Percentiles rank a stretch among this genome's conserved stretches.
Evolutionary conservation across 202 grass and related monocot species (phyloP).

Genomic region (Schoenoplectus tabernaemontani): DNA sequence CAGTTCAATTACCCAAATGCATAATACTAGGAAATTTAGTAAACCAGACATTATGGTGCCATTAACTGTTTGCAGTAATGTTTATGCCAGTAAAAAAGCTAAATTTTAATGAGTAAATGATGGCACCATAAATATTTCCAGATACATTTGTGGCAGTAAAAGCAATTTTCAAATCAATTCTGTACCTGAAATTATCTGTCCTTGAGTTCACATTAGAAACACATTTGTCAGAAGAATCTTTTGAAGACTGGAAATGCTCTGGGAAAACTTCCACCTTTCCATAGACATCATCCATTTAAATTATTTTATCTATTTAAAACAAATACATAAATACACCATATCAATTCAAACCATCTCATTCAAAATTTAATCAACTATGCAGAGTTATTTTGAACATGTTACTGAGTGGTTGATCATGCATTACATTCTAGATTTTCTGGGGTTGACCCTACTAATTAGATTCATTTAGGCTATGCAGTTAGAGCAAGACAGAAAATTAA

Average conservation of each 20-base stretch:
- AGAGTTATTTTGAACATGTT: neutral
- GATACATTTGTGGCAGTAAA: neutral
- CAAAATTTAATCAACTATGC: neutral
- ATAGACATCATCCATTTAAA: constrained; percentile 81
- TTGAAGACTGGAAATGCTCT: constrained; percentile 48
- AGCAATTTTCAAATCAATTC: constrained; percentile 4
- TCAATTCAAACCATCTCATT: neutral
- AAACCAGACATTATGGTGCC: neutral
- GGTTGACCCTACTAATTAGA: too few relatives aligned
- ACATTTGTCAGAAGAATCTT: constrained; percentile 35
- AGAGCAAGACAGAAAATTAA: neutral
- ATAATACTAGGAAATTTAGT: neutral
- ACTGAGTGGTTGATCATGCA: neutral
- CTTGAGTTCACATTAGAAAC: constrained; percentile 38
- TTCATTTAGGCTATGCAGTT: too few relatives aligned
- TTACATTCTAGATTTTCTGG: neutral
- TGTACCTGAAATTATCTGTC: constrained; percentile 56
- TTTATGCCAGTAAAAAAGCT: neutral
- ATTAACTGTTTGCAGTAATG: neutral
- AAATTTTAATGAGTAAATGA: neutral
- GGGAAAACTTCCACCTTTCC: constrained; percentile 78
- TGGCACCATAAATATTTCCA: neutral
- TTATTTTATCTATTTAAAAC: neutral
- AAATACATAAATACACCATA: neutral
- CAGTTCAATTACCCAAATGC: neutral